Conservation (phyloP, 1,284 basidiomycete genomes). For the Malassezia sp. region DNA sequence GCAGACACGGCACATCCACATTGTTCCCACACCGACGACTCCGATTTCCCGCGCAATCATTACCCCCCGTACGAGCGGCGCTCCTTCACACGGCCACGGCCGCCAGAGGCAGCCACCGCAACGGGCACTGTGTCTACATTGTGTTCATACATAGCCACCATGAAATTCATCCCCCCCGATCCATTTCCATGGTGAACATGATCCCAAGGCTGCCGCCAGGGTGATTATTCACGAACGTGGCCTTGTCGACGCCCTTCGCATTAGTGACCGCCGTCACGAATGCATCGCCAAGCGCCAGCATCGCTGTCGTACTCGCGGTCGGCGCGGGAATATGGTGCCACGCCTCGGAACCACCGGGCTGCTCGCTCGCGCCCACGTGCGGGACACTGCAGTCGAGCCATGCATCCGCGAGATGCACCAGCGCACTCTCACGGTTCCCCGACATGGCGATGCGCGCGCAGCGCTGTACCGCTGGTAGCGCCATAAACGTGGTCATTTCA, state of each 20-base stretch:
- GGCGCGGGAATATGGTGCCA: conserved; percentile 44
- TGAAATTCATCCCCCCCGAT: too few species aligned
- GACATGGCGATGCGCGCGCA: conserved; percentile 45
- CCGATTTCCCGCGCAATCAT: too few species aligned
- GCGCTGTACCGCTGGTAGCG: conserved; percentile 38
- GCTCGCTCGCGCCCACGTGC: neutral
- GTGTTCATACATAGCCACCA: too few species aligned
- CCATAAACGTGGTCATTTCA: conserved; percentile 46
- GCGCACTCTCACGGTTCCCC: conserved; percentile 34
- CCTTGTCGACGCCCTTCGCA: conserved; percentile 22
- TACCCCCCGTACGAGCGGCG: too few species aligned
- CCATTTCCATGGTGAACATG: too few species aligned
- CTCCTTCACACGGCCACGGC: too few species aligned
- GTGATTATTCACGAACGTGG: conserved; percentile 44
- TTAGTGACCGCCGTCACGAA: conserved; percentile 40
- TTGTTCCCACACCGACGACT: too few species aligned
- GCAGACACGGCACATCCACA: too few species aligned
- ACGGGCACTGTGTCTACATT: too few species aligned
- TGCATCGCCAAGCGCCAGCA: conserved; percentile 48
- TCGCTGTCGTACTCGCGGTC: conserved; percentile 45
- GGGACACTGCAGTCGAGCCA: conserved; percentile 39
- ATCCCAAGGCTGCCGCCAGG: conserved; percentile 46
- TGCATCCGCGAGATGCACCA: conserved; percentile 41
- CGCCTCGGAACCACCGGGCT: conserved; percentile 14
- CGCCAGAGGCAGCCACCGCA: too few species aligned